Evolutionary conservation across 2,329 filamentous ascomycete genomes (phyloP).

Genomic region (Pyrenophora seminiperda): DNA sequence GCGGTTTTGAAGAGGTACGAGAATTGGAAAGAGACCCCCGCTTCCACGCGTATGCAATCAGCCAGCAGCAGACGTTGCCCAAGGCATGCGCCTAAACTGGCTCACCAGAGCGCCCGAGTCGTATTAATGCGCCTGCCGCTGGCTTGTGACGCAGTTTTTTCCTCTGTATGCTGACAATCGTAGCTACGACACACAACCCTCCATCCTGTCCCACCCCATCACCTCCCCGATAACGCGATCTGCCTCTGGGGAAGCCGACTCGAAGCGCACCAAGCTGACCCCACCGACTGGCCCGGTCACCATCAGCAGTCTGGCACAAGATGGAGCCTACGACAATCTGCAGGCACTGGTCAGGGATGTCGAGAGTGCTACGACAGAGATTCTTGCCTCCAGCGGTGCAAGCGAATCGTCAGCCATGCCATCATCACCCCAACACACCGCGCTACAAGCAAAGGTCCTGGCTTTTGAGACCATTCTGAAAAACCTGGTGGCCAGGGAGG

Average conservation of each 20-base stretch:
- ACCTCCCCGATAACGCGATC: conserved; percentile 34
- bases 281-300: conserved; percentile 35
- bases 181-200: conserved; percentile 54
- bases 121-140: neutral
- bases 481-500: conserved; percentile 39
- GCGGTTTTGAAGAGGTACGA: conserved; percentile 50
- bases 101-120: neutral
- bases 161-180: conserved; percentile 16
- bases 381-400: conserved; percentile 45
- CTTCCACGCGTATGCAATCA: neutral
- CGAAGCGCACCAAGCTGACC: conserved; percentile 54
- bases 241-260: conserved; percentile 48
- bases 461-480: conserved; percentile 43
- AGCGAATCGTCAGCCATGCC: conserved; percentile 27
- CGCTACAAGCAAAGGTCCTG: conserved; percentile 37
- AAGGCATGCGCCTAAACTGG: neutral
- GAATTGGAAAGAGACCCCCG: neutral
- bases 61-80: neutral
- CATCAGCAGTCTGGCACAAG: conserved; percentile 48
- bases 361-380: conserved; percentile 45
- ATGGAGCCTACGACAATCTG: conserved; percentile 49
- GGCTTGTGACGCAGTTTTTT: neutral
- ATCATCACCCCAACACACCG: conserved; percentile 44
- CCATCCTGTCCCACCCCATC: conserved; percentile 51
- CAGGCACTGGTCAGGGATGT: conserved; percentile 53